phyloP scores from a whole-genome alignment of 2,329 filamentous ascomycete species.

The Plenodomus tracheiphilus region DNA sequence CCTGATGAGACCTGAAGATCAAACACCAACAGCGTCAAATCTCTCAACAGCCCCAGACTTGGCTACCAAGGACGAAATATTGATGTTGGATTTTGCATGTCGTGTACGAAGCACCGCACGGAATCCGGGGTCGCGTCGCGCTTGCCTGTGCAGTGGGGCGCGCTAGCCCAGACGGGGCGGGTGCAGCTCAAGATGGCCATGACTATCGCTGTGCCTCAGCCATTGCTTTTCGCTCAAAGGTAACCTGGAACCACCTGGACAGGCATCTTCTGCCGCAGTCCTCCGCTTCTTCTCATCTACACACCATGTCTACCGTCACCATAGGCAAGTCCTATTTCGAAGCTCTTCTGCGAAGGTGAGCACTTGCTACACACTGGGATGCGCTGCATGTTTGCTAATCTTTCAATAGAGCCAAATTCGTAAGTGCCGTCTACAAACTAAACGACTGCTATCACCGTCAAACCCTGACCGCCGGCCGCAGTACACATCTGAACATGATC shows the following conservation, averaged over 20 bases:
- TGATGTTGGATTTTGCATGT: not conserved
- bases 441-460: not conserved
- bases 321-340: constrained; percentile 65
- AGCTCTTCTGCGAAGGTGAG: constrained; percentile 64
- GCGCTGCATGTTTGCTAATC: constrained; percentile 25
- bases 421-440: constrained; percentile 39
- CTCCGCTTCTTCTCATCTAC: constrained; percentile 12
- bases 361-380: constrained; percentile 8
- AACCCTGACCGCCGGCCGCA: constrained; percentile 22
- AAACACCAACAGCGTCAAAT: no score
- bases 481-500: constrained; percentile 47
- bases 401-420: constrained; percentile 52
- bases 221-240: constrained; percentile 3
- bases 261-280: constrained; percentile 9
- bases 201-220: constrained; percentile 11
- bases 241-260: constrained; percentile 7
- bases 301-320: constrained; percentile 54
- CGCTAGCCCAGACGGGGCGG: not conserved
- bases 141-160: constrained; percentile 19
- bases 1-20: not conserved
- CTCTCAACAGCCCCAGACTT: not conserved
- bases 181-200: constrained; percentile 2
- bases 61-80: not conserved
- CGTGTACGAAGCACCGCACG: not conserved
- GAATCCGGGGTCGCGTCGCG: constrained; percentile 17